Evolutionary conservation across 2,329 filamentous ascomycete species (phyloP).

Genomic region (Trichophyton verrucosum): DNA sequence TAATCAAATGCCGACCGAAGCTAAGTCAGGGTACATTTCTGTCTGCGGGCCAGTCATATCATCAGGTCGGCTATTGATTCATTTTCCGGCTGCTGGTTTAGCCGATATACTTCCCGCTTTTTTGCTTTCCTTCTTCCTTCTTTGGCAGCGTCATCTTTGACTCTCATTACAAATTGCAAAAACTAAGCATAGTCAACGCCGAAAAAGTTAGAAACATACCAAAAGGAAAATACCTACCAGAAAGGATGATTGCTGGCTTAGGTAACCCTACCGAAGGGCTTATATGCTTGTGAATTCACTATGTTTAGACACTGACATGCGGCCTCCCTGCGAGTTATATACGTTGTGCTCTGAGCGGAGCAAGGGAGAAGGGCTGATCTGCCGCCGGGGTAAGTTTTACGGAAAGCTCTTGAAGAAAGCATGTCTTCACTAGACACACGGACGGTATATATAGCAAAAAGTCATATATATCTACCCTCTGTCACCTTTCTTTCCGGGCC

Average conservation of each 20-base stretch:
- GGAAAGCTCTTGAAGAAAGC: too few species aligned
- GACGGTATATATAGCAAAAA: not conserved
- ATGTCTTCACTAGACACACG: too few species aligned
- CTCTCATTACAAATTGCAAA: not conserved
- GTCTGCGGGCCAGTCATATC: not conserved
- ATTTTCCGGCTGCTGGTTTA: not conserved
- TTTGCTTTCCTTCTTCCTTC: not conserved
- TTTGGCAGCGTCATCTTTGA: not conserved
- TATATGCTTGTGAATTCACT: not conserved
- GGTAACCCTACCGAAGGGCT: not conserved
- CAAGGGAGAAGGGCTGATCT: not conserved
- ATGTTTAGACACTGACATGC: not conserved
- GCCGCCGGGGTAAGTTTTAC: not conserved
- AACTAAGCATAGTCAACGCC: not conserved
- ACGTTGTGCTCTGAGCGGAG: not conserved
- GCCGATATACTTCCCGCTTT: conserved; percentile 1
- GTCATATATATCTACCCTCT: too few species aligned
- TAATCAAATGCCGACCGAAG: conserved; percentile 2
- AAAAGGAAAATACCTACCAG: not conserved
- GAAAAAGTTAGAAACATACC: not conserved
- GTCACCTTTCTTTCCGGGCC: not conserved
- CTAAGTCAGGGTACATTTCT: not conserved
- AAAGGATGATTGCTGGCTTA: not conserved
- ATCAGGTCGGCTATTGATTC: conserved; percentile 1
- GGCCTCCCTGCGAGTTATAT: not conserved